phyloP scores from a whole-genome alignment of 345 rosid species.

The Melastoma malabathricum region DNA sequence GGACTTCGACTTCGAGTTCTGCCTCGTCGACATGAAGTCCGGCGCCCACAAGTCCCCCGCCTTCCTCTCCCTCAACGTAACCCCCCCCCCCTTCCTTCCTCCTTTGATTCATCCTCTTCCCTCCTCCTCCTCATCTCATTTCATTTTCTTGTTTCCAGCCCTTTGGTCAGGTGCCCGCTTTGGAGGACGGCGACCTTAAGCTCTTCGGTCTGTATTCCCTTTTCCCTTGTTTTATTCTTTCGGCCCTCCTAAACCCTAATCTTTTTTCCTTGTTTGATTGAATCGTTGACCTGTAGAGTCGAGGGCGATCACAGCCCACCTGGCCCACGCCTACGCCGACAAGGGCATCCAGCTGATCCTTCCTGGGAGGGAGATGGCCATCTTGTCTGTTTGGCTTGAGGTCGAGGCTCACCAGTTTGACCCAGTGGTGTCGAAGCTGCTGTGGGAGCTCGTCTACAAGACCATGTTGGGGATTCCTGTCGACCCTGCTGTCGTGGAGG shows the following conservation, averaged over 20 bases:
- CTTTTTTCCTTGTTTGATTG: slow-evolving; percentile 1
- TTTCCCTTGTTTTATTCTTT: neutral
- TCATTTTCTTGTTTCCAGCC: slow-evolving; percentile 54
- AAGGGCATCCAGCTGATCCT: slow-evolving; percentile 45
- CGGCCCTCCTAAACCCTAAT: neutral
- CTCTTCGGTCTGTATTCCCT: slow-evolving; percentile 38
- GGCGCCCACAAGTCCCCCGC: slow-evolving; percentile 20
- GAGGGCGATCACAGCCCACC: slow-evolving; percentile 60
- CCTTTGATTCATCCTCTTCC: neutral
- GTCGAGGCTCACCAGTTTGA: slow-evolving; percentile 61
- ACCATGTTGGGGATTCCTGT: slow-evolving; percentile 14
- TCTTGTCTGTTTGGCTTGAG: slow-evolving; percentile 38
- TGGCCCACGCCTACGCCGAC: slow-evolving; percentile 27
- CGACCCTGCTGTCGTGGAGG: slow-evolving; percentile 5
- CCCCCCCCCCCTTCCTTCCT: neutral
- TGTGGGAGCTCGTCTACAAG: slow-evolving; percentile 41
- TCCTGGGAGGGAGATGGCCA: slow-evolving; percentile 19
- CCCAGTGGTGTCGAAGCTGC: slow-evolving; percentile 35
- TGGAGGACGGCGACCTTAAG: slow-evolving; percentile 53
- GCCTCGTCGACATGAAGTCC: slow-evolving; percentile 8
- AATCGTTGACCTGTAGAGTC: slow-evolving; percentile 31
- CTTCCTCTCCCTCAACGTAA: slow-evolving; percentile 8
- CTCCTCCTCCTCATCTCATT: slow-evolving; percentile 29
- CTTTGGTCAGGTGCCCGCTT: slow-evolving; percentile 62
- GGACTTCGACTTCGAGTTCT: slow-evolving; percentile 16